phyloP scores from a whole-genome alignment of 345 rosid genomes.

The Salix suchowensis region DNA sequence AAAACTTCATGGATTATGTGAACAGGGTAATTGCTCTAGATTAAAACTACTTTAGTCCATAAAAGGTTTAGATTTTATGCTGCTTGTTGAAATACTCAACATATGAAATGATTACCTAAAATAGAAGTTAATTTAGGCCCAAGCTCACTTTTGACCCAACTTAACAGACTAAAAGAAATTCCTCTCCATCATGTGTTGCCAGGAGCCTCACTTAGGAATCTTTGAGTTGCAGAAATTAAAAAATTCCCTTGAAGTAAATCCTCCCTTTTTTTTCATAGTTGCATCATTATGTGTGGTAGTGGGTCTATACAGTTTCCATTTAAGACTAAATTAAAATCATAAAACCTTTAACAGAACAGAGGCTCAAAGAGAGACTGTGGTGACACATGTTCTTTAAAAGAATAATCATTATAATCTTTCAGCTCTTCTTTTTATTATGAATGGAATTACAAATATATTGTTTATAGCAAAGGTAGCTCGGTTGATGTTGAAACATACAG shows the following conservation, averaged over 20 bases:
- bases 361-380: neutral
- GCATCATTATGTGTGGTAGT: neutral
- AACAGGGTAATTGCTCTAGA: neutral
- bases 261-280: neutral
- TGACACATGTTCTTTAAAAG: no score
- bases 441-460: neutral
- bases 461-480: neutral
- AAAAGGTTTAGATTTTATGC: neutral
- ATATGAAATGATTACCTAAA: neutral
- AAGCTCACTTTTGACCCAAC: neutral
- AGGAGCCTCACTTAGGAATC: neutral
- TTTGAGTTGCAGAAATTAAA: neutral
- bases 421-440: neutral
- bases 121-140: neutral
- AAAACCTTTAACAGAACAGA: neutral
- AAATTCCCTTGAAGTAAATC: neutral
- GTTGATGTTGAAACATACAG: neutral
- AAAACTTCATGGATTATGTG: neutral
- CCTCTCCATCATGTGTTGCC: neutral
- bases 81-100: neutral
- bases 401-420: neutral
- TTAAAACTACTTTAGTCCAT: neutral
- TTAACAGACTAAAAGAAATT: neutral
- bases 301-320: neutral
- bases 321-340: neutral